Percentiles rank a stretch among this genome's conserved stretches.
These are phyloP conservation scores for Pluteus cervinus DNA, from an alignment of 768 basidiomycete species.

Conservation along the genomic window DNA sequence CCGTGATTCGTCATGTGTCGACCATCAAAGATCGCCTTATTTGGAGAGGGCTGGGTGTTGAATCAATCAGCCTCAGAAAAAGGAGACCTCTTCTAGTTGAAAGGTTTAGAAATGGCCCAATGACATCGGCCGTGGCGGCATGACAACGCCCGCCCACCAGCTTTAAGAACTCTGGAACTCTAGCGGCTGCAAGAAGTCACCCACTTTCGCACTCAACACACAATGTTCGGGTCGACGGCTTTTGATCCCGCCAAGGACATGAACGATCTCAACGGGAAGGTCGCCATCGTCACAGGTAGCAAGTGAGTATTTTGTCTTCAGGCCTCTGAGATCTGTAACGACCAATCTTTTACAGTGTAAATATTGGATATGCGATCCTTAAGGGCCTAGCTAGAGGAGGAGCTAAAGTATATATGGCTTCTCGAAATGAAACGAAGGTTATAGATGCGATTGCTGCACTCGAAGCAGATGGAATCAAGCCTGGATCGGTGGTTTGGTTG, in stretches of 20 bases:
- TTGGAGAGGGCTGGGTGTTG: too few relatives aligned
- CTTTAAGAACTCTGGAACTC: too few relatives aligned
- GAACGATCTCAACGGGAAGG: conserved; percentile 41
- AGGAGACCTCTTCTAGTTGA: too few relatives aligned
- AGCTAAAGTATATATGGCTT: conserved; percentile 55
- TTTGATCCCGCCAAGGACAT: conserved; percentile 31
- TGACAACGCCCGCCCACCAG: too few relatives aligned
- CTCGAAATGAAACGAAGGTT: conserved; percentile 40
- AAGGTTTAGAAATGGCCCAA: too few relatives aligned
- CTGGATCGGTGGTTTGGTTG: conserved; percentile 40
- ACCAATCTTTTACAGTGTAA: conserved; percentile 13
- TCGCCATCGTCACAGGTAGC: conserved; percentile 52
- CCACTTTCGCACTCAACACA: too few relatives aligned
- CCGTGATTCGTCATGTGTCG: too few relatives aligned
- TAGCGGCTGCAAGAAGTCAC: too few relatives aligned
- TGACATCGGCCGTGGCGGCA: too few relatives aligned
- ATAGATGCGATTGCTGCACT: conserved; percentile 42
- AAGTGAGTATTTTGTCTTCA: conserved; percentile 31
- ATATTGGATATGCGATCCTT: conserved; percentile 43
- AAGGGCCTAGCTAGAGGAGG: conserved; percentile 45
- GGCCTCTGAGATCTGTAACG: background rate
- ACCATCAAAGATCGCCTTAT: too few relatives aligned
- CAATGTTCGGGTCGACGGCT: background rate
- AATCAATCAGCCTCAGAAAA: too few relatives aligned
- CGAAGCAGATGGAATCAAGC: conserved; percentile 33